A percentile compares a stretch with the other conserved stretches of the same genome.
Conservation (phyloP, 2,329 filamentous ascomycete genomes). For the Ceratocystis albifundus region DNA sequence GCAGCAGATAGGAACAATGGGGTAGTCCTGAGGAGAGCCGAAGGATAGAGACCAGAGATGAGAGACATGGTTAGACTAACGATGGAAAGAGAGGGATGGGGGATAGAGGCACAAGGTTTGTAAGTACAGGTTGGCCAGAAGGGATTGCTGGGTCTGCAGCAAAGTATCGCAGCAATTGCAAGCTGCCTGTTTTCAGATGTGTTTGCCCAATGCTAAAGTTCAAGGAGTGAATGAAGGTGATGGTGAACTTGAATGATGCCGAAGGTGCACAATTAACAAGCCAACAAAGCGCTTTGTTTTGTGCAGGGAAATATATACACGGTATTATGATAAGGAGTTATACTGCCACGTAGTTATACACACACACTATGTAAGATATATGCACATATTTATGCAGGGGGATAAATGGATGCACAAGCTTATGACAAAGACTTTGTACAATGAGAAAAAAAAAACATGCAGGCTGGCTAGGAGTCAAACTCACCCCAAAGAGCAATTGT, state of each 20-base stretch:
- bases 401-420: background rate
- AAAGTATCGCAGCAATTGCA: background rate
- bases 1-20: slow-evolving; percentile 46
- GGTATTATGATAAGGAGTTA: background rate
- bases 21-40: slow-evolving; percentile 19
- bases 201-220: no score
- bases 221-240: background rate
- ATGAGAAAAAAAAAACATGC: background rate
- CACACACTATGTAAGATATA: background rate
- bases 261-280: background rate
- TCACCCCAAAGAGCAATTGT: background rate
- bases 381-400: background rate
- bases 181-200: background rate
- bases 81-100: background rate
- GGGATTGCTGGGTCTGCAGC: background rate
- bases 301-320: background rate
- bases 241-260: background rate
- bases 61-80: slow-evolving; percentile 16
- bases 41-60: slow-evolving; percentile 13
- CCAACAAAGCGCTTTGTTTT: background rate
- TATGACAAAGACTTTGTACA: background rate
- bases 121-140: background rate
- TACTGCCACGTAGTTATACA: no score
- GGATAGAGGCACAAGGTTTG: background rate
- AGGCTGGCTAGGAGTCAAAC: background rate